Percentiles rank a stretch among this genome's conserved stretches.
These are phyloP conservation scores for Colletotrichum sojae DNA, from an alignment of 2,329 filamentous ascomycete species.

Conservation along the genomic window DNA sequence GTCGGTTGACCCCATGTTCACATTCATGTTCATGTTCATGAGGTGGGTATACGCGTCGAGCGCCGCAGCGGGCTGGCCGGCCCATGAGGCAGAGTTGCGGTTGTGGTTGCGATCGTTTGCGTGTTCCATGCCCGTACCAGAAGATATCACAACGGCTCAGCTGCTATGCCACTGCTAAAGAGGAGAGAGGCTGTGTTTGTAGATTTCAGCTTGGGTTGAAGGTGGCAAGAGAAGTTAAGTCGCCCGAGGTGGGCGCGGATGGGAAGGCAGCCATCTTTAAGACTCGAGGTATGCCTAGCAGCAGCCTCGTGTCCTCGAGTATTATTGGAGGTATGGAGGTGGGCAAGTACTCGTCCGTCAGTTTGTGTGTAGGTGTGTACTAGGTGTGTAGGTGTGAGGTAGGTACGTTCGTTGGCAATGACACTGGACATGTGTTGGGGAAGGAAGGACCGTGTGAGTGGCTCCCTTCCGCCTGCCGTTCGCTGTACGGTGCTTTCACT, in stretches of 20 bases:
- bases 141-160: constrained; percentile 1
- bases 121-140: constrained; percentile 26
- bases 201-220: constrained; percentile 1
- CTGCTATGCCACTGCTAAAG: constrained; percentile 1
- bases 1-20: neutral
- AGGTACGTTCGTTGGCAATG: neutral
- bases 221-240: neutral
- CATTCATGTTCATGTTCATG: neutral
- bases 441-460: constrained; percentile 1
- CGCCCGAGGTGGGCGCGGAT: neutral
- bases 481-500: constrained; percentile 29
- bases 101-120: neutral
- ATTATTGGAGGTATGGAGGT: neutral
- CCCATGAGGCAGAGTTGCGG: constrained; percentile 20
- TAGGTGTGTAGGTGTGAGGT: neutral
- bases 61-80: constrained; percentile 3
- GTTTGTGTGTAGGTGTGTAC: too few relatives aligned
- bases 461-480: constrained; percentile 4
- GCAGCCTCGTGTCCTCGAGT: constrained; percentile 13
- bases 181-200: constrained; percentile 30
- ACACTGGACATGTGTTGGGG: constrained; percentile 20
- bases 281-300: neutral
- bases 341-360: too few relatives aligned
- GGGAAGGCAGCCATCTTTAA: constrained; percentile 13
- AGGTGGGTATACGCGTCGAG: neutral